Evolutionary conservation across 192 early-diverging fungal genomes (phyloP).

Genomic region (Coemansia sp.): DNA sequence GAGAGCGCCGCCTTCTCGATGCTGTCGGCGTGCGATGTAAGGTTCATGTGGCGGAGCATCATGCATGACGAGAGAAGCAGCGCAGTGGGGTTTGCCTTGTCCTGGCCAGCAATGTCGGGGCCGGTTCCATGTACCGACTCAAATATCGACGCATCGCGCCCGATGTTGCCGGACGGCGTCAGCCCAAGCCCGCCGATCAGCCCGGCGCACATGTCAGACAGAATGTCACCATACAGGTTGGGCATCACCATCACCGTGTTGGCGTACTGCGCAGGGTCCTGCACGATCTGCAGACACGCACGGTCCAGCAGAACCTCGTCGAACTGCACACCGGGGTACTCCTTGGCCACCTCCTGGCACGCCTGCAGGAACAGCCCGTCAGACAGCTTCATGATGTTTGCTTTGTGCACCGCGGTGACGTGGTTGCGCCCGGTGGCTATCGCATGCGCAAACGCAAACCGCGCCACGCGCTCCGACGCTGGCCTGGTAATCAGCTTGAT

Average conservation of each 20-base stretch:
- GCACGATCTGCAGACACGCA: conserved; percentile 92
- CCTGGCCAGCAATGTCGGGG: conserved; percentile 97
- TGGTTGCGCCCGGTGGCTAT: conserved; percentile 82
- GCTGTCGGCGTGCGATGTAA: conserved; percentile 73
- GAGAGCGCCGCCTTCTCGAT: conserved; percentile 91
- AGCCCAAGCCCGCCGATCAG: conserved; percentile 97
- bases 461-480: conserved; percentile 86
- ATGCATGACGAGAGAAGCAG: conserved; percentile 92
- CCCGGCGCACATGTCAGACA: conserved; percentile 96
- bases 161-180: conserved; percentile 99
- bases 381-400: conserved; percentile 93
- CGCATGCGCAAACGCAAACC: conserved; percentile 96
- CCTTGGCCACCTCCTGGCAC: conserved; percentile 85
- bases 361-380: conserved; percentile 96
- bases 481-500: conserved; percentile 99
- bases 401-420: conserved; percentile 99
- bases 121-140: conserved; percentile 95
- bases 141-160: conserved; percentile 96
- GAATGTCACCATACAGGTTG: conserved; percentile 99
- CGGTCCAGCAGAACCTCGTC: conserved; percentile 92
- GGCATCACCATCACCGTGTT: conserved; percentile 99
- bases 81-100: conserved; percentile 94
- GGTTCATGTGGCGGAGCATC: conserved; percentile 97
- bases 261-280: conserved; percentile 86
- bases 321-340: conserved; percentile 91